A percentile compares a stretch with the other conserved stretches of the same genome.
phyloP scores from a whole-genome alignment of 306 rosid genomes.

The Ormosia semicastrata region DNA sequence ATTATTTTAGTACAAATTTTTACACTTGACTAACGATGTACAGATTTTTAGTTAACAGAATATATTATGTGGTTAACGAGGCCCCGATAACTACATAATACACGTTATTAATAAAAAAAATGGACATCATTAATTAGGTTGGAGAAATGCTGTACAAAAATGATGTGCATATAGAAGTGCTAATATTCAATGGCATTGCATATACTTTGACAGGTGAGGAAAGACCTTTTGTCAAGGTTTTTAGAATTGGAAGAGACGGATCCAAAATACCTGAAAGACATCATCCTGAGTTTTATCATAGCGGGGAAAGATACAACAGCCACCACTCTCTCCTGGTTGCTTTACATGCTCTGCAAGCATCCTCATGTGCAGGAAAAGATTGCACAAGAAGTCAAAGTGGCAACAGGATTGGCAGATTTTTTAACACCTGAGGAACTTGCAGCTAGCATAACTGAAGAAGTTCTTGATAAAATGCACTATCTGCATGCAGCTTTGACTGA shows the following conservation, averaged over 20 bases:
- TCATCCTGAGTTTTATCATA: conserved; percentile 45
- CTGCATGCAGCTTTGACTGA: conserved; percentile 60
- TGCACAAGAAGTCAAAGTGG: conserved; percentile 45
- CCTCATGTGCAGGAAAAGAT: conserved; percentile 52
- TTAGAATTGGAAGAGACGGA: conserved; percentile 38
- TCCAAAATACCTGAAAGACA: conserved; percentile 46
- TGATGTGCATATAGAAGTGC: not conserved
- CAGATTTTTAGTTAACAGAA: no score
- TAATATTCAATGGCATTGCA: not conserved
- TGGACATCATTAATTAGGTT: no score
- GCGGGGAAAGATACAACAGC: conserved; percentile 67
- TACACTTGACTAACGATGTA: no score
- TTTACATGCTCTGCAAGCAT: conserved; percentile 51
- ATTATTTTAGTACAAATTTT: no score
- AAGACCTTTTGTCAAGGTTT: conserved; percentile 56
- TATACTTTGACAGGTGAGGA: conserved; percentile 24
- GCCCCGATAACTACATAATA: no score
- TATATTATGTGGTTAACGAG: no score
- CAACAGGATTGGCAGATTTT: conserved; percentile 19
- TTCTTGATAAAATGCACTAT: conserved; percentile 54
- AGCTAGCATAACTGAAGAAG: conserved; percentile 41
- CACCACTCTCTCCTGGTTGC: conserved; percentile 54
- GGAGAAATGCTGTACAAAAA: no score
- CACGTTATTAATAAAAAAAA: no score
- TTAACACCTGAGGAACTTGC: conserved; percentile 33